A percentile compares a stretch with the other conserved stretches of the same genome.
Conservation (phyloP, 2,329 filamentous ascomycete species). For the Fusarium succisae region DNA sequence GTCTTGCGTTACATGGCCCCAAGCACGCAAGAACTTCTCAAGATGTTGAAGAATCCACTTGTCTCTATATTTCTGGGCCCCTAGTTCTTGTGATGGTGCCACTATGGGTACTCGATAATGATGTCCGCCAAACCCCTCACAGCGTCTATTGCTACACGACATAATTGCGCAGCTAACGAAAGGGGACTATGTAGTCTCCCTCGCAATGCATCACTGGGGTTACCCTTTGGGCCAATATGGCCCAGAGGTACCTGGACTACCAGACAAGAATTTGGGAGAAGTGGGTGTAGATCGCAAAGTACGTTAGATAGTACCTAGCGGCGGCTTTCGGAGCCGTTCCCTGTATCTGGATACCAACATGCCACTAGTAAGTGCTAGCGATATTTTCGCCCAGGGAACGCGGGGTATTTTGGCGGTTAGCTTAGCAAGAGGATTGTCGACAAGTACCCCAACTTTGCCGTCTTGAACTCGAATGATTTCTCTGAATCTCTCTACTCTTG, state of each 20-base stretch:
- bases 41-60: background rate
- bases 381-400: background rate
- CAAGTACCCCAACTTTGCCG: background rate
- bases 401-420: background rate
- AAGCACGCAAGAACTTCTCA: background rate
- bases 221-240: too few relatives aligned
- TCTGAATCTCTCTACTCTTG: rapidly evolving
- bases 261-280: background rate
- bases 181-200: too few relatives aligned
- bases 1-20: background rate
- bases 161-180: too few relatives aligned
- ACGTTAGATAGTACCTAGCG: background rate
- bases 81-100: background rate
- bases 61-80: background rate
- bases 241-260: background rate
- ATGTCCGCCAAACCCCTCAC: background rate
- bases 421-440: background rate
- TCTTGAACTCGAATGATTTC: background rate
- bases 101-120: background rate
- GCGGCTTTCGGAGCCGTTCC: background rate
- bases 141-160: background rate
- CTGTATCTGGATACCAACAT: background rate
- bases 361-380: background rate
- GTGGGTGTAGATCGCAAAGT: too few relatives aligned
- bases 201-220: too few relatives aligned